phyloP scores from a whole-genome alignment of 1,139 yeast species.

The Candida tropicalis region DNA sequence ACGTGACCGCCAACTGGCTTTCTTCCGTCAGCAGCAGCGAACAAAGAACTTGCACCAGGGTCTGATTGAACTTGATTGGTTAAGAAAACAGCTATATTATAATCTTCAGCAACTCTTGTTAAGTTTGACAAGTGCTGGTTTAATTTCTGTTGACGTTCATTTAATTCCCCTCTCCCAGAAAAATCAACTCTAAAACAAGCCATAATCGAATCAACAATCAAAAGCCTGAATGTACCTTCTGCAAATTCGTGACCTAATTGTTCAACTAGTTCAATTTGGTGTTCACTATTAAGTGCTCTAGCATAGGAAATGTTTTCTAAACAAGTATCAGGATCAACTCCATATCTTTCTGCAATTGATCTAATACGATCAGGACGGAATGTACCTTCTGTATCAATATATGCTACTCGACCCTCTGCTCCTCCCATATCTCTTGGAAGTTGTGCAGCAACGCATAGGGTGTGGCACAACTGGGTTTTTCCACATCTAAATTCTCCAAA shows the following conservation, averaged over 20 bases:
- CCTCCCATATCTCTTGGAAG: constrained; percentile 58
- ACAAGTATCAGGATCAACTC: constrained; percentile 54
- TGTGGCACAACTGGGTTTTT: constrained; percentile 62
- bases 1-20: constrained; percentile 71
- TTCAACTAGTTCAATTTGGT: constrained; percentile 60
- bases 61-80: constrained; percentile 71
- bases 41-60: constrained; percentile 66
- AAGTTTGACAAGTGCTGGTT: constrained; percentile 58
- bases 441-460: constrained; percentile 62
- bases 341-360: constrained; percentile 56
- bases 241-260: constrained; percentile 51
- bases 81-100: constrained; percentile 59
- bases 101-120: constrained; percentile 59
- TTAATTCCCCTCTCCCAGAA: constrained; percentile 61
- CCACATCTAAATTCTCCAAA: constrained; percentile 68
- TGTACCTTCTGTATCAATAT: constrained; percentile 63
- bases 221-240: constrained; percentile 48
- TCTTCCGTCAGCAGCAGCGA: constrained; percentile 66
- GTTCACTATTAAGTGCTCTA: constrained; percentile 61
- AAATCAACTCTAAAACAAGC: constrained; percentile 65
- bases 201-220: constrained; percentile 59
- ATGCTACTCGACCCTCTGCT: constrained; percentile 64
- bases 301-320: constrained; percentile 59
- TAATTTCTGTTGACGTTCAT: constrained; percentile 60
- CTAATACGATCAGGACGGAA: constrained; percentile 59